A percentile compares a stretch with the other conserved stretches of the same genome.
phyloP scores from a whole-genome alignment of 306 rosid species.

The Macrotyloma uniflorum region DNA sequence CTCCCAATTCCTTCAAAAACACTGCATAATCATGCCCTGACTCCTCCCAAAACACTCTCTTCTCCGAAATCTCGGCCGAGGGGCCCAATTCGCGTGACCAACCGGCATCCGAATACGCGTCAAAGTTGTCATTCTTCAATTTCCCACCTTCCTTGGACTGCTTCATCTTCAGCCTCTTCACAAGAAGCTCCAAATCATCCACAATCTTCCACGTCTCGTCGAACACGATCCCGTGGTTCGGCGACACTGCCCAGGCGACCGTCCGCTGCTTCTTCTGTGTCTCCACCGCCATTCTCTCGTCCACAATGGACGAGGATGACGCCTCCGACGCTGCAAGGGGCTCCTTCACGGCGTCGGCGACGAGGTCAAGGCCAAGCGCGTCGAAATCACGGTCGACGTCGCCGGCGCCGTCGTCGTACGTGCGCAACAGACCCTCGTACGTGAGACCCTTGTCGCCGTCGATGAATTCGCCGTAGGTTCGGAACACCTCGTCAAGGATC shows the following conservation, averaged over 20 bases:
- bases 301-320: constrained; percentile 79
- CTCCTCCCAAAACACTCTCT: constrained; percentile 89
- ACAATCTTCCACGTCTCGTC: constrained; percentile 98
- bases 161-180: constrained; percentile 83
- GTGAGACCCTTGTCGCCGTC: constrained; percentile 88
- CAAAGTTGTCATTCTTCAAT: constrained; percentile 74
- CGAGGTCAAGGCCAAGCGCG: constrained; percentile 82
- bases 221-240: constrained; percentile 91
- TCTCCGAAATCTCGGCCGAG: constrained; percentile 77
- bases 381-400: constrained; percentile 98
- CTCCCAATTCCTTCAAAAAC: constrained; percentile 85
- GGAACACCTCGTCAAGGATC: constrained; percentile 92
- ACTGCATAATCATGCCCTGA: constrained; percentile 76
- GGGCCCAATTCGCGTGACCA: constrained; percentile 98
- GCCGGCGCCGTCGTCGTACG: constrained; percentile 98
- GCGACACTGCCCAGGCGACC: constrained; percentile 97
- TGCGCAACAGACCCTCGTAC: constrained; percentile 85
- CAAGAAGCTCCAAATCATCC: constrained; percentile 87
- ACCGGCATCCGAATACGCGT: constrained; percentile 91
- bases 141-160: constrained; percentile 82
- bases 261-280: constrained; percentile 98
- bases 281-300: constrained; percentile 68
- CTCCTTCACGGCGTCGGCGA: constrained; percentile 35
- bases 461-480: constrained; percentile 86
- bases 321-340: constrained; percentile 66